These are phyloP conservation scores for Conticribra guillardii DNA, from an alignment of 108 stramenopile species.

Conservation along the genomic window DNA sequence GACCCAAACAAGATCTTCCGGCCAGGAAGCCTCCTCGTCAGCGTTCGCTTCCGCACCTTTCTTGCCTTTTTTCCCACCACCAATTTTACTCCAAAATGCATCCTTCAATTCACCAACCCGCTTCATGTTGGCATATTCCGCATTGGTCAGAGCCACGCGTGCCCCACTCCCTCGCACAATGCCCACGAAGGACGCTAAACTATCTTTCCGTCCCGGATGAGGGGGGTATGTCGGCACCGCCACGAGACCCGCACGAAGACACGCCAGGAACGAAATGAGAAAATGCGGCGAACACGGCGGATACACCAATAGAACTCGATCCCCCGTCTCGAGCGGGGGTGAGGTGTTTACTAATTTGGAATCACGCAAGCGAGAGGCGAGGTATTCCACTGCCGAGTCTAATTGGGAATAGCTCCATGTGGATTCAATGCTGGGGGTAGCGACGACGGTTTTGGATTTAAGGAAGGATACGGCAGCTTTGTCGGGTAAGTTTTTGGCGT, in stretches of 20 bases:
- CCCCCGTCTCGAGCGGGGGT: slow-evolving; percentile 47
- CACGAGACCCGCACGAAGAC: slow-evolving; percentile 88
- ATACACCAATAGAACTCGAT: slow-evolving; percentile 93
- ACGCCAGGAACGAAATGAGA: slow-evolving; percentile 94
- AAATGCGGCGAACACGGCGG: slow-evolving; percentile 94
- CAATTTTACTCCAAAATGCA: slow-evolving; percentile 24
- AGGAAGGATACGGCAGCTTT: slow-evolving; percentile 55
- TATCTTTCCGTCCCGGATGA: slow-evolving; percentile 81
- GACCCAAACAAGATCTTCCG: slow-evolving; percentile 80
- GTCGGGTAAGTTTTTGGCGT: slow-evolving; percentile 30
- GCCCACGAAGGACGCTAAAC: slow-evolving; percentile 75
- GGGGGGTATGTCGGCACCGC: slow-evolving; percentile 98
- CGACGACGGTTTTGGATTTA: slow-evolving; percentile 16
- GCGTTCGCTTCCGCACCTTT: slow-evolving; percentile 1
- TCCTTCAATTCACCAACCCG: slow-evolving; percentile 57
- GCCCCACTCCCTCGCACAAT: slow-evolving; percentile 86
- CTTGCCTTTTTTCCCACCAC: background rate
- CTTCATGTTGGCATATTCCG: slow-evolving; percentile 85
- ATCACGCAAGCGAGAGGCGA: slow-evolving; percentile 38
- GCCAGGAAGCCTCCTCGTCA: slow-evolving; percentile 55
- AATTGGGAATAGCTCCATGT: slow-evolving; percentile 41
- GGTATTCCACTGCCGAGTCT: slow-evolving; percentile 32
- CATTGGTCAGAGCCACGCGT: slow-evolving; percentile 83
- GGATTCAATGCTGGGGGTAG: slow-evolving; percentile 26
- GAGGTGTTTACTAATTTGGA: background rate